A percentile compares a stretch with the other conserved stretches of the same genome.
phyloP scores from a whole-genome alignment of 805 yeast species.

The Teunomyces stri region DNA sequence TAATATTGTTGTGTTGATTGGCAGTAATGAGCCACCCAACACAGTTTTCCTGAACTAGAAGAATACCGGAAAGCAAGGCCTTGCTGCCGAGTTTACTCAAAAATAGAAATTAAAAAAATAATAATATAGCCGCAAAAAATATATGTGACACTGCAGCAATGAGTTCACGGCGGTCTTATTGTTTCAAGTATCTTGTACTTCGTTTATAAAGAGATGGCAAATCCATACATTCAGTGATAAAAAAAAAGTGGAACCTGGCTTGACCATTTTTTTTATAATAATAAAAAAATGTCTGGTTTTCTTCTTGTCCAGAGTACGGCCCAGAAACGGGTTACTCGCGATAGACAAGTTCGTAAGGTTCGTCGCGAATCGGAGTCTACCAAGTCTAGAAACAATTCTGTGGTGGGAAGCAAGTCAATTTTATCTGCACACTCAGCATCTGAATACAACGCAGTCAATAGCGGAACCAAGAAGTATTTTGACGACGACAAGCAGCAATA shows the following conservation, averaged over 20 bases:
- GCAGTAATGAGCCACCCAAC: too few relatives aligned
- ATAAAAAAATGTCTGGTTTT: conserved; percentile 9
- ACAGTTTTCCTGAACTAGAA: too few relatives aligned
- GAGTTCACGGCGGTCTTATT: not conserved
- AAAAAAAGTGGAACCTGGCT: too few relatives aligned
- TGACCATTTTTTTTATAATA: too few relatives aligned
- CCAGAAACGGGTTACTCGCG: conserved; percentile 7
- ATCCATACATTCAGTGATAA: not conserved
- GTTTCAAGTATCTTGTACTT: not conserved
- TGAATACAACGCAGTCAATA: not conserved
- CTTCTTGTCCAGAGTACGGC: conserved; percentile 7
- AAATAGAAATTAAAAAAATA: not conserved
- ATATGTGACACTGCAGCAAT: not conserved
- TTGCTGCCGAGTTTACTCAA: not conserved
- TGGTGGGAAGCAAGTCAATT: not conserved
- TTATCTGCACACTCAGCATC: not conserved
- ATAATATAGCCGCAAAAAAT: not conserved
- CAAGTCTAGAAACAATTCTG: not conserved
- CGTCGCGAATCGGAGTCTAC: conserved; percentile 1
- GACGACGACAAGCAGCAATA: conserved; percentile 11
- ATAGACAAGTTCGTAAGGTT: conserved; percentile 3
- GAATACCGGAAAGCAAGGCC: not conserved
- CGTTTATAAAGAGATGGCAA: not conserved
- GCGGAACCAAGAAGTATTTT: conserved; percentile 10
- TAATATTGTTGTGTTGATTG: too few relatives aligned